Conservation (phyloP, 2,329 filamentous ascomycete species). For the Colletotrichum higginsianum region DNA sequence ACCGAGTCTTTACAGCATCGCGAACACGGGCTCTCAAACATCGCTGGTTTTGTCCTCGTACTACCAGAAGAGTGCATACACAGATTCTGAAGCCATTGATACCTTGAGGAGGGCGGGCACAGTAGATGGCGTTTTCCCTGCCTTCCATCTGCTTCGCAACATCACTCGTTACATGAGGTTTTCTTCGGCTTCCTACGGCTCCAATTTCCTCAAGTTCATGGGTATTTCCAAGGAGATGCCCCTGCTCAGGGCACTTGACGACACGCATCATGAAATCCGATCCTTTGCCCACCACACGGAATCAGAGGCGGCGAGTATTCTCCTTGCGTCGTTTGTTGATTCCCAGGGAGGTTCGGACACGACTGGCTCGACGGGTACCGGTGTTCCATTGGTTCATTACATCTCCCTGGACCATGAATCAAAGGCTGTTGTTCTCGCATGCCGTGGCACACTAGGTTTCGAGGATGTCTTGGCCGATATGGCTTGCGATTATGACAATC, state of each 20-base stretch:
- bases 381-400: conserved; percentile 81
- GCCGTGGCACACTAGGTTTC: conserved; percentile 80
- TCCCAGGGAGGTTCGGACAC: conserved; percentile 77
- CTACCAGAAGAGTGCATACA: conserved; percentile 64
- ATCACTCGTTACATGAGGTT: conserved; percentile 77
- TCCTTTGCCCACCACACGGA: conserved; percentile 76
- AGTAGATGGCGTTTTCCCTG: conserved; percentile 72
- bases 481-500: conserved; percentile 80
- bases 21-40: conserved; percentile 68
- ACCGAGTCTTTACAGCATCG: conserved; percentile 73
- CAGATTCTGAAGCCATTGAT: conserved; percentile 63
- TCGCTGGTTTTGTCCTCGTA: conserved; percentile 68
- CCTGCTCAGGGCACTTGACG: conserved; percentile 56
- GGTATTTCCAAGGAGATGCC: conserved; percentile 70
- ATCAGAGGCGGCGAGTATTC: conserved; percentile 69
- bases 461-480: conserved; percentile 82
- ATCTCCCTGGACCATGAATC: conserved; percentile 80
- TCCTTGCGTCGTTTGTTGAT: conserved; percentile 80
- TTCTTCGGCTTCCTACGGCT: conserved; percentile 77
- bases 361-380: conserved; percentile 74
- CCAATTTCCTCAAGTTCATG: conserved; percentile 74
- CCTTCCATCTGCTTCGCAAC: conserved; percentile 72
- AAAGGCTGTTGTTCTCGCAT: conserved; percentile 80
- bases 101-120: conserved; percentile 66
- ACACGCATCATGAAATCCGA: conserved; percentile 72